A percentile compares a stretch with the other conserved stretches of the same genome.
Evolutionary conservation across 306 rosid species (phyloP).

Genomic region (Phaseolus lunatus): DNA sequence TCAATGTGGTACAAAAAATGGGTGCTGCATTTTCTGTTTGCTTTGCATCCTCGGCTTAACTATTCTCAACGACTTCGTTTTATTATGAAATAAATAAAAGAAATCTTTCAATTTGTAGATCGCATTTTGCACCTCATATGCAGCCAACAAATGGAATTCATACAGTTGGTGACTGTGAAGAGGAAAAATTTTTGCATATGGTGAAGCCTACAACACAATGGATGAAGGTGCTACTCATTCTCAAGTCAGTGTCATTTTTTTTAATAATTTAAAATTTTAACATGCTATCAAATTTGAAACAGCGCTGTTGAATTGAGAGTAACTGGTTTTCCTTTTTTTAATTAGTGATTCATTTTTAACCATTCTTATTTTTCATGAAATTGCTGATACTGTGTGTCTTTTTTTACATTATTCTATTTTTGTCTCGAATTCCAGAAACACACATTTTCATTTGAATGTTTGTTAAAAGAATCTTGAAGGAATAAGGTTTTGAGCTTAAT

Average conservation of each 20-base stretch:
- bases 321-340: conserved; percentile 92
- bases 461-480: background rate
- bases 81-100: background rate
- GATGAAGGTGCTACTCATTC: conserved; percentile 62
- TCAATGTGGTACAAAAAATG: background rate
- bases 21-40: background rate
- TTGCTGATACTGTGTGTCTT: background rate
- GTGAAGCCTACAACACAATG: conserved; percentile 81
- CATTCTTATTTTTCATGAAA: background rate
- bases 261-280: conserved; percentile 1
- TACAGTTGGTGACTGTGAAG: conserved; percentile 79
- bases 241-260: background rate
- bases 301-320: conserved; percentile 84
- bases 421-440: background rate
- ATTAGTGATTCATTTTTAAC: conserved; percentile 58
- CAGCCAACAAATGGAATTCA: conserved; percentile 65
- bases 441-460: background rate
- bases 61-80: background rate
- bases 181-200: conserved; percentile 64
- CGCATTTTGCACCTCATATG: conserved; percentile 3
- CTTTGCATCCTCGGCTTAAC: background rate
- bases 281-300: conserved; percentile 44
- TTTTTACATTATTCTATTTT: background rate
- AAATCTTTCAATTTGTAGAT: background rate
- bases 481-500: background rate